These are phyloP conservation scores for Eucalyptus pumila DNA, from an alignment of 345 rosid species.

Conservation along the genomic window DNA sequence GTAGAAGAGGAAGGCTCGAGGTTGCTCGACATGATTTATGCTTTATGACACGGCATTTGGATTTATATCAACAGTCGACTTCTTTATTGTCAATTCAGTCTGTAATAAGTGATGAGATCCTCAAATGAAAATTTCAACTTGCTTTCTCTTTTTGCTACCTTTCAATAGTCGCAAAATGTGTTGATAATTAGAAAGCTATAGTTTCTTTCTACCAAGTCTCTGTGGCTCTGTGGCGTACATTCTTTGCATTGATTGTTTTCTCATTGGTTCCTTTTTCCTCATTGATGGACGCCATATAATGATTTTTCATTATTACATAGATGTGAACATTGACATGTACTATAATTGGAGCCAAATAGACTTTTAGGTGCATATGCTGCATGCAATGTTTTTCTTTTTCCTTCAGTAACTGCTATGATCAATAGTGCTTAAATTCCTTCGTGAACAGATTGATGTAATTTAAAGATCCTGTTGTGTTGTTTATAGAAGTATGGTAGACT, in stretches of 20 bases:
- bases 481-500: background rate
- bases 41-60: background rate
- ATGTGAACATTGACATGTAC: background rate
- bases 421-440: background rate
- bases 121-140: background rate
- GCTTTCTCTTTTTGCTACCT: background rate
- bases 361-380: background rate
- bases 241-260: background rate
- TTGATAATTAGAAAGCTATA: background rate
- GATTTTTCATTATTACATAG: background rate
- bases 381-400: background rate
- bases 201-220: background rate
- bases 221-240: background rate
- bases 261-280: background rate
- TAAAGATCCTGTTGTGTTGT: background rate
- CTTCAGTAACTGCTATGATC: background rate
- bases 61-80: background rate
- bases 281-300: background rate
- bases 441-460: background rate
- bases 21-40: background rate
- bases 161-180: background rate
- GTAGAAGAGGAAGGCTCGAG: background rate
- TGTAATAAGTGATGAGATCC: background rate
- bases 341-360: background rate
- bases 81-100: background rate